Evolutionary conservation across 352 stramenopile species (phyloP).

Genomic region (Globisporangium spinosum): DNA sequence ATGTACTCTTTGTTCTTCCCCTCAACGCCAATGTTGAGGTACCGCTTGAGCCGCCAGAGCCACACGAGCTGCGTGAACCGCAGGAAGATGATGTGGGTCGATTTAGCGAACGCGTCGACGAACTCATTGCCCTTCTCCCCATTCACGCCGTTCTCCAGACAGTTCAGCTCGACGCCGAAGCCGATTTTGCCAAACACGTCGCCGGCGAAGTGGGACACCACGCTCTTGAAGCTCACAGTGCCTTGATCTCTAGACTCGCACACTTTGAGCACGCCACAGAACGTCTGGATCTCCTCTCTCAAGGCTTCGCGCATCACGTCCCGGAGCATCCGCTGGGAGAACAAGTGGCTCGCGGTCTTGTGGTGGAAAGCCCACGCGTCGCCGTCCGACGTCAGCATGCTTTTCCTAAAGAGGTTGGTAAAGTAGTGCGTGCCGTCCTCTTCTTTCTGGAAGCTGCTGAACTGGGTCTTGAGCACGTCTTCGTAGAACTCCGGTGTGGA

Average conservation of each 20-base stretch:
- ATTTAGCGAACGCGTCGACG: neutral
- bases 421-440: conserved; percentile 43
- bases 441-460: conserved; percentile 41
- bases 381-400: conserved; percentile 63
- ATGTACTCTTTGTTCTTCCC: conserved; percentile 29
- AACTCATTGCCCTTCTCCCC: neutral
- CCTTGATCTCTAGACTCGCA: neutral
- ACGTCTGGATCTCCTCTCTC: conserved; percentile 15
- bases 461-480: conserved; percentile 48
- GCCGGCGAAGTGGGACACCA: conserved; percentile 57
- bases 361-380: conserved; percentile 57
- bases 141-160: neutral
- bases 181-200: conserved; percentile 72
- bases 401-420: conserved; percentile 42
- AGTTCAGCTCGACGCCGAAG: conserved; percentile 56
- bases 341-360: conserved; percentile 41
- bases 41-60: conserved; percentile 47
- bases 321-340: no score
- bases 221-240: conserved; percentile 20
- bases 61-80: conserved; percentile 43
- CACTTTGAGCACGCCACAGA: neutral
- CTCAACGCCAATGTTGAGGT: conserved; percentile 34
- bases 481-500: conserved; percentile 29
- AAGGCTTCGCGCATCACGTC: conserved; percentile 25
- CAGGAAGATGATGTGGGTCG: conserved; percentile 26